Percentiles rank a stretch among this genome's conserved stretches.
phyloP scores from a whole-genome alignment of 768 basidiomycete species.

The Clavulina sp. region DNA sequence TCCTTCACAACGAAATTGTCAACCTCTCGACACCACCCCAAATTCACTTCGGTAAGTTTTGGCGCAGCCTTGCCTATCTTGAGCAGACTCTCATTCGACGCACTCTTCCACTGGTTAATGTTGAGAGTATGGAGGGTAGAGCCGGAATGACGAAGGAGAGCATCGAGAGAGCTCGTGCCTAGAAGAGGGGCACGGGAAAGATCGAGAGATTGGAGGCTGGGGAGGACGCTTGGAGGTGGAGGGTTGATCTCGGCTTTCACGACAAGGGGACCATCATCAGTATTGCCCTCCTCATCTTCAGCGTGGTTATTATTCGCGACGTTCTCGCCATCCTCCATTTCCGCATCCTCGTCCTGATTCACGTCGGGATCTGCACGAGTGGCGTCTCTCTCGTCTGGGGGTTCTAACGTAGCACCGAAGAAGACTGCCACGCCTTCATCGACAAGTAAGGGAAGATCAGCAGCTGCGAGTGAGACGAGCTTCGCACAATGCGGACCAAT shows the following conservation, averaged over 20 bases:
- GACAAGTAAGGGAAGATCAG: slow-evolving; percentile 41
- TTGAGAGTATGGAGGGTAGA: slow-evolving; percentile 36
- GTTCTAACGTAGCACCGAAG: slow-evolving; percentile 39
- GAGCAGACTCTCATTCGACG: slow-evolving; percentile 30
- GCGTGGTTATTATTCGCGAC: no score
- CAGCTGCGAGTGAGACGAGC: slow-evolving; percentile 38
- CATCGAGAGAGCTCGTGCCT: slow-evolving; percentile 33
- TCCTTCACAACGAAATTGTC: slow-evolving; percentile 70
- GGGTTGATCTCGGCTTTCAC: no score
- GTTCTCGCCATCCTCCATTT: not conserved
- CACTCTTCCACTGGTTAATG: slow-evolving; percentile 63
- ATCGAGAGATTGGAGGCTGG: slow-evolving; percentile 35
- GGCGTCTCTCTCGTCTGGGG: no score
- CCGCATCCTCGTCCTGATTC: not conserved
- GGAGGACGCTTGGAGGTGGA: slow-evolving; percentile 25
- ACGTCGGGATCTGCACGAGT: no score
- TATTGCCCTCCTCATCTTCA: not conserved
- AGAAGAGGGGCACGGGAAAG: slow-evolving; percentile 46
- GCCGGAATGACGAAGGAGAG: slow-evolving; percentile 55
- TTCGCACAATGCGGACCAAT: slow-evolving; percentile 30
- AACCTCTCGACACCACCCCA: slow-evolving; percentile 70
- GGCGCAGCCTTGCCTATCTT: slow-evolving; percentile 21
- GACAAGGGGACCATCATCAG: no score
- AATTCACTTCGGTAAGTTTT: slow-evolving; percentile 43
- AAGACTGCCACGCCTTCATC: slow-evolving; percentile 52